Conservation (phyloP, 352 stramenopile species). For the Phytophthora aleatoria region DNA sequence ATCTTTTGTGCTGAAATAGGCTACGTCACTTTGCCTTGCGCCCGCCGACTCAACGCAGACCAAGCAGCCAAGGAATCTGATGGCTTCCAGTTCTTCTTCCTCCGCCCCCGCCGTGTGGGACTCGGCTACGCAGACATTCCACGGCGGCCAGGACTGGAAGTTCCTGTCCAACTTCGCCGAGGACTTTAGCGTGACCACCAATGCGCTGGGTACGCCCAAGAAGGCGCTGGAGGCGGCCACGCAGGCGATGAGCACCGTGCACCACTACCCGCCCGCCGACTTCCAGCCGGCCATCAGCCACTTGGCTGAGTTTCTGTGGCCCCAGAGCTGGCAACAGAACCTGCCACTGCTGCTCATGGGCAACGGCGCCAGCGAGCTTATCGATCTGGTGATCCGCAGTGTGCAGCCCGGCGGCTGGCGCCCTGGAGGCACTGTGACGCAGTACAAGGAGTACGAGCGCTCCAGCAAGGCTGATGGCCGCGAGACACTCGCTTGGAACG, state of each 20-base stretch:
- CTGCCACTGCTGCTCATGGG: constrained; percentile 79
- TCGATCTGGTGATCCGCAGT: constrained; percentile 89
- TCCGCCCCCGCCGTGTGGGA: constrained; percentile 61
- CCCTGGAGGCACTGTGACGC: constrained; percentile 68
- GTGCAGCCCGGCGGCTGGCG: constrained; percentile 75
- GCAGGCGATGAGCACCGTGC: constrained; percentile 77
- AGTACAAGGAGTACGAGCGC: constrained; percentile 91
- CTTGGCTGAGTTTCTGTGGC: constrained; percentile 89
- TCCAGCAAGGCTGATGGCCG: constrained; percentile 83
- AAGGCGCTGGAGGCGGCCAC: constrained; percentile 71
- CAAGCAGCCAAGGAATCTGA: constrained; percentile 5
- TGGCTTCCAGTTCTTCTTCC: constrained; percentile 18
- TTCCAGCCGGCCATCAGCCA: constrained; percentile 91
- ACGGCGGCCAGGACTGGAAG: constrained; percentile 92
- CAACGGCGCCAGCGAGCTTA: constrained; percentile 86
- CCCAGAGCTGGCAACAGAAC: constrained; percentile 52
- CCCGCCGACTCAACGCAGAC: too few species aligned
- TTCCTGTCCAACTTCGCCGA: constrained; percentile 89
- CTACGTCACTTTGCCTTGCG: constrained; percentile 2
- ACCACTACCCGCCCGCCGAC: constrained; percentile 91
- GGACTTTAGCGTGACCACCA: constrained; percentile 92
- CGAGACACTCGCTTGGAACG: constrained; percentile 77
- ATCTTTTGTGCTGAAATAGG: not conserved
- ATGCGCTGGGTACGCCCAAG: constrained; percentile 81
- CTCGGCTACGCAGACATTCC: constrained; percentile 88